A percentile compares a stretch with the other conserved stretches of the same genome.
Evolutionary conservation across 2,329 filamentous ascomycete genomes (phyloP).

Genomic region (Pseudomassariella vexata): DNA sequence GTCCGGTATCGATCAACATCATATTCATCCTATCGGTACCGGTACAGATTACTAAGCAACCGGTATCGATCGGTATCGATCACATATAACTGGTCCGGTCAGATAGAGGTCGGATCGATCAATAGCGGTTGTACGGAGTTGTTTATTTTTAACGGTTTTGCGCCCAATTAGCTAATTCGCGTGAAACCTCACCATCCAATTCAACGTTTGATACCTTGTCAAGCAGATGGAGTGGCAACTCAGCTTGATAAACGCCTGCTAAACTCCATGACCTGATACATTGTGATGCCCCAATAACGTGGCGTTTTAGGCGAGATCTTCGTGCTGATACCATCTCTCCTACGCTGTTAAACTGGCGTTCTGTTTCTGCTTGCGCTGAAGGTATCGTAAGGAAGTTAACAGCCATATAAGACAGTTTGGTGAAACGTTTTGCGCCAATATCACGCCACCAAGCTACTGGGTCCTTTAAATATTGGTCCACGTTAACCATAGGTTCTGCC

Average conservation of each 20-base stretch:
- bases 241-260: conserved; percentile 1
- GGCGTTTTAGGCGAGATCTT: not conserved
- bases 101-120: too few relatives aligned
- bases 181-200: not conserved
- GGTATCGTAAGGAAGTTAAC: conserved; percentile 3
- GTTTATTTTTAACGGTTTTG: too few relatives aligned
- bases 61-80: too few relatives aligned
- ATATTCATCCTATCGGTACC: too few relatives aligned
- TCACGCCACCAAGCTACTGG: not conserved
- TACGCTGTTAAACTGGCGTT: conserved; percentile 6
- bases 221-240: conserved; percentile 3
- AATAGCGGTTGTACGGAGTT: too few relatives aligned
- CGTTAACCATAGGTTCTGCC: not conserved
- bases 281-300: conserved; percentile 1
- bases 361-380: conserved; percentile 2
- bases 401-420: conserved; percentile 3
- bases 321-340: conserved; percentile 3
- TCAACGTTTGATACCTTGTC: conserved; percentile 1
- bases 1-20: too few relatives aligned
- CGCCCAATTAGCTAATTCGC: conserved; percentile 1
- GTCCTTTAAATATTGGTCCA: not conserved
- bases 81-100: too few relatives aligned
- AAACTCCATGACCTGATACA: conserved; percentile 1
- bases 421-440: conserved; percentile 1
- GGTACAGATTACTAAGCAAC: too few relatives aligned